phyloP scores from a whole-genome alignment of 78 protist species.

The Dictyostelium firmibasis region DNA sequence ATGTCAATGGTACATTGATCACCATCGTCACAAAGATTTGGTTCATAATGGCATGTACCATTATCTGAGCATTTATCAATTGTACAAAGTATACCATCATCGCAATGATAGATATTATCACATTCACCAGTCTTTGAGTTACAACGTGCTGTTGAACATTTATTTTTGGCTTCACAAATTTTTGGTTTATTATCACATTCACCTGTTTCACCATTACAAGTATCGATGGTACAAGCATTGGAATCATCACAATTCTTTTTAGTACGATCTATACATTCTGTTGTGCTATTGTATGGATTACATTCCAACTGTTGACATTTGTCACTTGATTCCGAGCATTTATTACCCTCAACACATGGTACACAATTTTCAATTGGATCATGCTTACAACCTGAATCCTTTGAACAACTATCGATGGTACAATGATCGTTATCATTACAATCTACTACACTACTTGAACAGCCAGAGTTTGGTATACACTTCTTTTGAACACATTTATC shows the following conservation, averaged over 20 bases:
- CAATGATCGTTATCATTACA: conserved; percentile 44
- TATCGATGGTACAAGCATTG: conserved; percentile 10
- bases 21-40: conserved; percentile 23
- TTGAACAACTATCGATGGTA: conserved; percentile 38
- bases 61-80: conserved; percentile 34
- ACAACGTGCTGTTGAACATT: conserved; percentile 12
- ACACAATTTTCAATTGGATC: conserved; percentile 1
- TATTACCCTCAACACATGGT: background rate
- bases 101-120: conserved; percentile 1
- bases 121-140: background rate
- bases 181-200: background rate
- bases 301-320: conserved; percentile 31
- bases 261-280: background rate
- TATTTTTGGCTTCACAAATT: background rate
- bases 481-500: conserved; percentile 26
- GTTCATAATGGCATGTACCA: background rate
- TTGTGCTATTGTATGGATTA: conserved; percentile 27
- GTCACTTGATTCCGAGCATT: background rate
- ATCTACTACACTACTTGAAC: background rate
- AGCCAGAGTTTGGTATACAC: conserved; percentile 40
- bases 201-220: background rate
- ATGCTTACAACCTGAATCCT: conserved; percentile 16
- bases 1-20: conserved; percentile 20
- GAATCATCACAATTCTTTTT: background rate
- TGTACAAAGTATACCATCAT: conserved; percentile 49